phyloP scores from a whole-genome alignment of 805 yeast genomes.

The Cyberlindnera saturnus region DNA sequence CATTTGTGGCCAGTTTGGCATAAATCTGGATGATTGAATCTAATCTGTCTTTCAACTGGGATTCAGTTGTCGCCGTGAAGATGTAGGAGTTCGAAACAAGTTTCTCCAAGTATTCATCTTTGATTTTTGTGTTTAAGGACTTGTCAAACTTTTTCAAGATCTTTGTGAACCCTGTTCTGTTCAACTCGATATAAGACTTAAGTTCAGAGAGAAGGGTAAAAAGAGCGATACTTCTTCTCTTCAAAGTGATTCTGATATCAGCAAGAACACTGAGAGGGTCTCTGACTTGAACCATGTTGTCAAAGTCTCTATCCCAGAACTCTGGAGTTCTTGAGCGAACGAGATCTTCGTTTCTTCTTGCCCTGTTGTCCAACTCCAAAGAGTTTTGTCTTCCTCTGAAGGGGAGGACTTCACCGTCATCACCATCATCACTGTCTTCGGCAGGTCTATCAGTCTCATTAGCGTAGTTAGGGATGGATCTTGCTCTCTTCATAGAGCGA shows the following conservation, averaged over 20 bases:
- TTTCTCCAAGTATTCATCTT: constrained; percentile 47
- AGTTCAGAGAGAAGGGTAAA: constrained; percentile 78
- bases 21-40: constrained; percentile 48
- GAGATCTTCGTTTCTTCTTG: constrained; percentile 11
- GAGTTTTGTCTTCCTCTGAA: constrained; percentile 22
- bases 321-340: constrained; percentile 21
- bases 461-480: constrained; percentile 12
- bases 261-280: constrained; percentile 21
- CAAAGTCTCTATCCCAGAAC: constrained; percentile 21
- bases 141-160: constrained; percentile 92
- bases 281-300: constrained; percentile 8
- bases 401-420: constrained; percentile 10
- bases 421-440: constrained; percentile 27
- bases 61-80: constrained; percentile 46
- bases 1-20: constrained; percentile 44
- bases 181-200: constrained; percentile 76
- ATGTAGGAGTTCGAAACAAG: constrained; percentile 42
- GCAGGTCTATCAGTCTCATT: constrained; percentile 15
- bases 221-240: constrained; percentile 55
- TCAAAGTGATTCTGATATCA: constrained; percentile 48
- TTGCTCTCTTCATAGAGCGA: constrained; percentile 6
- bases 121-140: constrained; percentile 56
- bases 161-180: constrained; percentile 83
- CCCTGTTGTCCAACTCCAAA: constrained; percentile 13
- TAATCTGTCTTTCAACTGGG: constrained; percentile 44